These are phyloP conservation scores for Aspergillus japonicus DNA, from an alignment of 2,329 filamentous ascomycete genomes.

Conservation along the genomic window DNA sequence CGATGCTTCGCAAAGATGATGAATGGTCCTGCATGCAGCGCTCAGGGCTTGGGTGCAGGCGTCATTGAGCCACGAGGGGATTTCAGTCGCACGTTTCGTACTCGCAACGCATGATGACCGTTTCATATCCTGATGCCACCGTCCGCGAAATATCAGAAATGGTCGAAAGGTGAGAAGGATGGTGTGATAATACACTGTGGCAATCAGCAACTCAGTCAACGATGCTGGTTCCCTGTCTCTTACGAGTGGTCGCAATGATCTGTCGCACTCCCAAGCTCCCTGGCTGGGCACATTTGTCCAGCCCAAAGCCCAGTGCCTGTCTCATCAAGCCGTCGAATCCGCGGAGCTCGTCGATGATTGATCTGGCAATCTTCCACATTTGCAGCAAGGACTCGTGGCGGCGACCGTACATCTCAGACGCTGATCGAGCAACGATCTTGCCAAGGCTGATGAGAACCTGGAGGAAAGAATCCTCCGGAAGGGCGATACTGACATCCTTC, in stretches of 20 bases:
- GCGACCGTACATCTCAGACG: slow-evolving; percentile 43
- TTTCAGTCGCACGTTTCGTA: slow-evolving; percentile 24
- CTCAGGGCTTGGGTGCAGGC: slow-evolving; percentile 46
- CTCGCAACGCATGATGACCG: slow-evolving; percentile 6
- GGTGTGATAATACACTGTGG: slow-evolving; percentile 47
- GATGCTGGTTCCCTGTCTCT: slow-evolving; percentile 10
- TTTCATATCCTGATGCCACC: slow-evolving; percentile 38
- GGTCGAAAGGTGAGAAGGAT: slow-evolving; percentile 46
- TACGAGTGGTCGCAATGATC: slow-evolving; percentile 42
- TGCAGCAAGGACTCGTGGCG: slow-evolving; percentile 41
- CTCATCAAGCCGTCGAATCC: slow-evolving; percentile 27
- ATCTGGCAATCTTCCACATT: slow-evolving; percentile 38
- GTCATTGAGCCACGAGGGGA: slow-evolving; percentile 44
- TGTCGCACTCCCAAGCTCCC: slow-evolving; percentile 44
- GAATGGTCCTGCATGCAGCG: slow-evolving; percentile 43
- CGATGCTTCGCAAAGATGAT: slow-evolving; percentile 42
- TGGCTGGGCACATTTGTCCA: slow-evolving; percentile 37
- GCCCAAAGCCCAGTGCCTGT: slow-evolving; percentile 32
- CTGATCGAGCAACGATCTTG: slow-evolving; percentile 43
- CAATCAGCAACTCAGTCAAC: background rate
- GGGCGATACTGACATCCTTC: slow-evolving; percentile 38
- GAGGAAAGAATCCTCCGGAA: slow-evolving; percentile 42
- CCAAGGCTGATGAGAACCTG: slow-evolving; percentile 38
- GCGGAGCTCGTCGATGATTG: slow-evolving; percentile 33
- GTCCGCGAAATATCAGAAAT: slow-evolving; percentile 47